Evolutionary conservation across 306 rosid genomes (phyloP).

Genomic region (Chamaecrista fasciculata): DNA sequence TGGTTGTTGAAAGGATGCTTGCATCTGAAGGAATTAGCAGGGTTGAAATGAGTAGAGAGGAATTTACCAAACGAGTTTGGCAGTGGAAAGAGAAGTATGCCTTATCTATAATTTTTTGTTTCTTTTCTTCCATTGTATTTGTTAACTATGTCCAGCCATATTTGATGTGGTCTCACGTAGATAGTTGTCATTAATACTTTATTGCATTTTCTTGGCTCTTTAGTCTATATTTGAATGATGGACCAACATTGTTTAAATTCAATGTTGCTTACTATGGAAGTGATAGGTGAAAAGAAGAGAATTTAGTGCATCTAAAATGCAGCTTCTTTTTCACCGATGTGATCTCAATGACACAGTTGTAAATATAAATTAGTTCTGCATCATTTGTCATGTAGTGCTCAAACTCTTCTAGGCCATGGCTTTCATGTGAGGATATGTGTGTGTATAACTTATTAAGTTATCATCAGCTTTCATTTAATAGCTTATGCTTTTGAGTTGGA

Average conservation of each 20-base stretch:
- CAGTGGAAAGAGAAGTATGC: slow-evolving; percentile 96
- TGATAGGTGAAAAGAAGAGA: background rate
- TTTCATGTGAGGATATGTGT: background rate
- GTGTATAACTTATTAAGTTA: background rate
- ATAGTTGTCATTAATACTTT: background rate
- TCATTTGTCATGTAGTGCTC: background rate
- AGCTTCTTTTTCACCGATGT: background rate
- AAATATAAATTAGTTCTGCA: background rate
- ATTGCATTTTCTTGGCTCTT: background rate
- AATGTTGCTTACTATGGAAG: background rate
- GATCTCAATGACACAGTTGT: background rate
- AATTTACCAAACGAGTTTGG: slow-evolving; percentile 83
- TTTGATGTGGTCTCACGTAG: background rate
- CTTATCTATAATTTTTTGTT: slow-evolving; percentile 26
- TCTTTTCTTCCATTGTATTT: slow-evolving; percentile 28
- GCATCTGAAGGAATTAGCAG: slow-evolving; percentile 88
- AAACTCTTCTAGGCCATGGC: background rate
- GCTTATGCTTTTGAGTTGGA: background rate
- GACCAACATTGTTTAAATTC: background rate
- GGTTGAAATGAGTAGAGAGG: slow-evolving; percentile 76
- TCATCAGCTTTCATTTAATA: background rate
- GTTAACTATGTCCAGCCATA: slow-evolving; percentile 4
- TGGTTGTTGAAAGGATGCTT: slow-evolving; percentile 96
- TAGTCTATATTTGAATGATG: background rate
- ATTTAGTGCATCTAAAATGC: background rate